phyloP scores from a whole-genome alignment of 2,329 filamentous ascomycete genomes.

The Orbilia oligospora region DNA sequence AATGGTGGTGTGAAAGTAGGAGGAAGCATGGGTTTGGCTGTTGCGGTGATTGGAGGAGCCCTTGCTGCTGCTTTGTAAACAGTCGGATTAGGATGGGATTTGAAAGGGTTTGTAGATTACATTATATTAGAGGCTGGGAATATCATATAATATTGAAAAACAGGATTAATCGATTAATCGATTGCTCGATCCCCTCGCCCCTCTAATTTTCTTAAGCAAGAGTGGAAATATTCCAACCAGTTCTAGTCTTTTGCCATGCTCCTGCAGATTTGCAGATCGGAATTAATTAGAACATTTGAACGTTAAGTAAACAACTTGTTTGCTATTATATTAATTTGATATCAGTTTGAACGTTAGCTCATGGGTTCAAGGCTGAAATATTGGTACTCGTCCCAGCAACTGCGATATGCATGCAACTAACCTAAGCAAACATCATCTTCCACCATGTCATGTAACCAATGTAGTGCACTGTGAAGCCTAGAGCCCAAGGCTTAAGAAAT shows the following conservation, averaged over 20 bases:
- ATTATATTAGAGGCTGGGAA: no score
- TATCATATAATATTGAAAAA: neutral
- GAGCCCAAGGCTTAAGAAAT: no score
- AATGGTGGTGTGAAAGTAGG: conserved; percentile 29
- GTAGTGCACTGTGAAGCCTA: no score
- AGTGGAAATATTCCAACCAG: neutral
- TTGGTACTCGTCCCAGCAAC: no score
- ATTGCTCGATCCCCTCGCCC: no score
- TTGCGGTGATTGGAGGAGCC: conserved; percentile 27
- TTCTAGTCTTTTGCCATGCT: neutral
- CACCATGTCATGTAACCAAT: no score
- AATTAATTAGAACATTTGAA: no score
- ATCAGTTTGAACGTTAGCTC: no score
- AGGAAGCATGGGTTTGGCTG: conserved; percentile 11
- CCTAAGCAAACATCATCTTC: no score
- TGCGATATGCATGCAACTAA: no score
- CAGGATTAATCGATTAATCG: neutral
- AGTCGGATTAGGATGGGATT: neutral
- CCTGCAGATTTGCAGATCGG: neutral
- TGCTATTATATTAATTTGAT: neutral
- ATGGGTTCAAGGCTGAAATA: no score
- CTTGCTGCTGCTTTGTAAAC: conserved; percentile 29
- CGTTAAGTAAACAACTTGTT: no score
- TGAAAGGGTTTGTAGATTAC: neutral
- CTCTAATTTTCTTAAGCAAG: neutral